These are phyloP conservation scores for Casuarina cunninghamiana DNA, from an alignment of 306 rosid genomes.

Conservation along the genomic window DNA sequence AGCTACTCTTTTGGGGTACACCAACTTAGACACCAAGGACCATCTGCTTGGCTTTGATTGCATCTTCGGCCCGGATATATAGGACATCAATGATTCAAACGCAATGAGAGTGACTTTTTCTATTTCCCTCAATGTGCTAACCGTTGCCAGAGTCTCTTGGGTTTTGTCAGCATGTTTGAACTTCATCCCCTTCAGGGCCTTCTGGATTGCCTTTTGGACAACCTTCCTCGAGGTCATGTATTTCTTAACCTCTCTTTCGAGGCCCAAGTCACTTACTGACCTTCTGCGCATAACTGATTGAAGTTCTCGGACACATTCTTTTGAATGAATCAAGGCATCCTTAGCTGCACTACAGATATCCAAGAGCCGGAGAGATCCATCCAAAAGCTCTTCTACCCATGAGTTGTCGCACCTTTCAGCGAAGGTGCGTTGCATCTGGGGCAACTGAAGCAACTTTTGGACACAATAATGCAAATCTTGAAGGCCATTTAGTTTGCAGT, in stretches of 20 bases:
- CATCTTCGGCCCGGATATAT: slow-evolving; percentile 1
- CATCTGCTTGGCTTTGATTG: slow-evolving; percentile 19
- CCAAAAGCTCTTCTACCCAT: too few species aligned
- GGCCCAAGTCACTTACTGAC: too few species aligned
- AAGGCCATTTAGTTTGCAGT: too few species aligned
- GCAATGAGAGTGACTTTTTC: slow-evolving; percentile 19
- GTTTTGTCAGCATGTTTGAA: slow-evolving; percentile 10
- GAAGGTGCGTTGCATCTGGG: too few species aligned
- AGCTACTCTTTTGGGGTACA: slow-evolving; percentile 26
- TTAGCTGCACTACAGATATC: too few species aligned
- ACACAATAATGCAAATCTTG: too few species aligned
- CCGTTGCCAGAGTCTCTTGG: slow-evolving; percentile 10
- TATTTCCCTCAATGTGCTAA: slow-evolving; percentile 28
- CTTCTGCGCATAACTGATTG: too few species aligned
- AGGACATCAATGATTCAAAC: slow-evolving; percentile 22
- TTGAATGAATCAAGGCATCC: too few species aligned
- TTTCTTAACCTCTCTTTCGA: background rate
- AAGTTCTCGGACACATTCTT: too few species aligned
- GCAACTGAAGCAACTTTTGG: too few species aligned
- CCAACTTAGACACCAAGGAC: slow-evolving; percentile 25
- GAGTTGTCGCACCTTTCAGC: too few species aligned
- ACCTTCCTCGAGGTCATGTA: slow-evolving; percentile 28
- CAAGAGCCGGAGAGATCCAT: too few species aligned
- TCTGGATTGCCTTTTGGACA: slow-evolving; percentile 33
- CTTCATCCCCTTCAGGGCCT: slow-evolving; percentile 22